Evolutionary conservation across 2,329 filamentous ascomycete species (phyloP), one percentile per base, ranked within the genome.

Genomic region (Cercospora beticola): DNA sequence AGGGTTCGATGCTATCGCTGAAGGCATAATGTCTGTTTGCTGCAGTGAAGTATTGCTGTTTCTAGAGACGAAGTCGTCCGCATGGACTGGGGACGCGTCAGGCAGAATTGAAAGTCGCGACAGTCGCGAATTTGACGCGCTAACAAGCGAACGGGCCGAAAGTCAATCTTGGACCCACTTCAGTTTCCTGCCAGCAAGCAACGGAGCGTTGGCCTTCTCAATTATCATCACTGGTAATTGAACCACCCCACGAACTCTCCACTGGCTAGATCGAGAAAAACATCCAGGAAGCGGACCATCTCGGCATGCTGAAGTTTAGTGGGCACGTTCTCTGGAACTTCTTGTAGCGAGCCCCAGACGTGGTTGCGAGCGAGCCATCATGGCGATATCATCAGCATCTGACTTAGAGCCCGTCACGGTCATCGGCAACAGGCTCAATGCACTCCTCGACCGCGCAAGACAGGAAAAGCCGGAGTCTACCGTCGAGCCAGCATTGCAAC

Each of bases 401-500:
- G 74, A 77, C 16, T 68, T 78, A 57, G 63, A 67, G 64, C 68
- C 75, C 5, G 76, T 78, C 49, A 72, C 70, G 49, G 67, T 68
- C 12, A 70, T 76, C 36, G 68, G 66, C 16, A 63, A 63, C 30
- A 78, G 78, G 68, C 74, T 85, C 18, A 74, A 78, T 49, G 72
- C 74, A 33, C 73, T 85, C n/a, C 75, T 85, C 33, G 75, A 76
- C 40, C 79, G 77, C 28, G 83, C 83, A 28, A 74, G 77, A 60
- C 69, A 68, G 9, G 69, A 82, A 68, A 84, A 84, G 71, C 74
- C 74, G 12, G 78, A 77, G 60, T 76, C 76, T 16, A 76, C 80
- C 1, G 80, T 84, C 21, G 81, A 84, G 62, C 82, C 82, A 56
- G 79, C 81, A 14, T 74, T 85, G 4, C 79, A 80, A n/a, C 76